Base-by-base conservation (phyloP, 495 filamentous ascomycete genomes). In the Talaromyces liani region DNA sequence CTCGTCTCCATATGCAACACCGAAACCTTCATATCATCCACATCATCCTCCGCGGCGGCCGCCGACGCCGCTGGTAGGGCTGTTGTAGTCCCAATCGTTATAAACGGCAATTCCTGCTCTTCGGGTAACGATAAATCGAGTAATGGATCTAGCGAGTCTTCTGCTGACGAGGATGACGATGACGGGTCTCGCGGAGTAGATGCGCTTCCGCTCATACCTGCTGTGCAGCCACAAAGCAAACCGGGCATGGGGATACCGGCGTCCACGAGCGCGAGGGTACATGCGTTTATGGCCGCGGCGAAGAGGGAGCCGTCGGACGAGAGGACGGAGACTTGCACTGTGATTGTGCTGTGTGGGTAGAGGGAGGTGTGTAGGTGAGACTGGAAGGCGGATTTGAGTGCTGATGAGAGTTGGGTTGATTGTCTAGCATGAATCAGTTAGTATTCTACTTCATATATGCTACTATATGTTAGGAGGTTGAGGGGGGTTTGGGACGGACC, bases 161-260 rank as follows among this genome's bases (percentile, higher is more conserved):
- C 72, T n/a, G 5, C 56, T 58, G 56, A 36, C 20, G 27, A 5
- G 0, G 22, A 5, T 24, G 49, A 8, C 0, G 22, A 12, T 0
- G 22, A 14, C 0, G 49, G 8, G 10, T 82, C 78, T 12, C 68
- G 68, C n/a, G 77, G 71, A 6, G 76, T 81, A 16, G 79, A 80
- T 39, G 86, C 86, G 20, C 84, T 84, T 0, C 79, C 78, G 10
- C 90, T 92, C 67, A 88, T 88, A 16, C 91, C 94, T 1, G 89
- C 86, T 9, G 92, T 96, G 73, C 91, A 95, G 10, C 92, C 91
- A n/a, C 83, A 84, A 0, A 98, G 81, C 68, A 97, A 93, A 68
- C 94, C 91, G 2, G 83, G 82, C 92, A 97, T 97, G 39, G 95
- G 94, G 27, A 99, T 85, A 31, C 94, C 94, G 2, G 95, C 95